These are phyloP conservation scores for Aspergillus ibericus DNA, from an alignment of 2,329 filamentous ascomycete species.

Conservation along the genomic window DNA sequence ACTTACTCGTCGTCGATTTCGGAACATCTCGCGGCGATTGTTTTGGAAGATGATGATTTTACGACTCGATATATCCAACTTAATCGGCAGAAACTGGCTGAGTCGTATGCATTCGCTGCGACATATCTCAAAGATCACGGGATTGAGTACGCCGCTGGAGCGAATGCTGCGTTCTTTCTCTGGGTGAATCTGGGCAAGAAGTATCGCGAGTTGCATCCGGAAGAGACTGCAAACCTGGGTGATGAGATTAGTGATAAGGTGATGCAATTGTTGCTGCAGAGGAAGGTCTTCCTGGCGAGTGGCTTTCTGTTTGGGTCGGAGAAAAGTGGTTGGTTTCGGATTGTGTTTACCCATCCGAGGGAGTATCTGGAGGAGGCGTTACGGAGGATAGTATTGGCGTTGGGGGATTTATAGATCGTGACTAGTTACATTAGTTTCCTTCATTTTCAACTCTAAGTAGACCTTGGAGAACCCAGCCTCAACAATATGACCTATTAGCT, in stretches of 20 bases:
- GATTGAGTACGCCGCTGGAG: constrained; percentile 49
- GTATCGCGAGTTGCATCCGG: constrained; percentile 26
- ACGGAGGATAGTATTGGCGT: neutral
- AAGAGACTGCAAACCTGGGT: neutral
- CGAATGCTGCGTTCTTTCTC: constrained; percentile 60
- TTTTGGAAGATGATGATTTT: constrained; percentile 49
- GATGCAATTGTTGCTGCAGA: constrained; percentile 38
- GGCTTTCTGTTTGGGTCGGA: constrained; percentile 40
- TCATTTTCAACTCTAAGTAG: too few relatives aligned
- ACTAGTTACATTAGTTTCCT: too few relatives aligned
- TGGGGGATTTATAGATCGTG: neutral
- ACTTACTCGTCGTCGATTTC: constrained; percentile 50
- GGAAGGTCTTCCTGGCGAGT: constrained; percentile 39
- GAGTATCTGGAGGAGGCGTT: neutral
- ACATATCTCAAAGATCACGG: constrained; percentile 41
- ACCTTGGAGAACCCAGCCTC: too few relatives aligned
- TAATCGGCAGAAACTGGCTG: constrained; percentile 45
- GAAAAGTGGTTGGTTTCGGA: constrained; percentile 45
- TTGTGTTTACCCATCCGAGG: constrained; percentile 32
- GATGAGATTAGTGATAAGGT: constrained; percentile 26
- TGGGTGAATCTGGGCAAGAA: constrained; percentile 51
- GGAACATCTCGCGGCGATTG: constrained; percentile 36
- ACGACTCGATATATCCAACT: constrained; percentile 46
- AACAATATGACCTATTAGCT: too few relatives aligned
- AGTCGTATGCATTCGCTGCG: constrained; percentile 43